Percentiles rank a stretch among this genome's conserved stretches.
phyloP scores from a whole-genome alignment of 225 moss, liverwort and hornwort species.

The Neckera pumila region DNA sequence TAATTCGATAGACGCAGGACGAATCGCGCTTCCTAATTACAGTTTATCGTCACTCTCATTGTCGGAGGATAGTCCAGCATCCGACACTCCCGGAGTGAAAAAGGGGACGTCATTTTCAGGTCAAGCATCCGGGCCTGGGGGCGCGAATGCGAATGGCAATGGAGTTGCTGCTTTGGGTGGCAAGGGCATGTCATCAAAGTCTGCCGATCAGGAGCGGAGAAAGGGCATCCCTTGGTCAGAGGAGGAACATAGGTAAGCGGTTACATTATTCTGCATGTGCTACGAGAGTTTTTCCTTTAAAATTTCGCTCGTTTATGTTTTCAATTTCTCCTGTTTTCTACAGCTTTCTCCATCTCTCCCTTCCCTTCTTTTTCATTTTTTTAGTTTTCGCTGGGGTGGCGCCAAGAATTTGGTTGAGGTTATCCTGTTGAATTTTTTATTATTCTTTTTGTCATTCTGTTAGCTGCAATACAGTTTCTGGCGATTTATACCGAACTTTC shows the following conservation, averaged over 20 bases:
- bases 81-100: constrained; percentile 57
- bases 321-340: not conserved
- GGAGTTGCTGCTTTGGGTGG: constrained; percentile 29
- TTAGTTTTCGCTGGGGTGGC: not conserved
- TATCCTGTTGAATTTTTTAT: not conserved
- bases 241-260: constrained; percentile 79
- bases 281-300: not conserved
- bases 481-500: not conserved
- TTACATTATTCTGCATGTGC: not conserved
- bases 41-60: constrained; percentile 50
- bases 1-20: constrained; percentile 65
- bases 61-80: constrained; percentile 50
- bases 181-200: constrained; percentile 44
- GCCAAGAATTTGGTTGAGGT: not conserved
- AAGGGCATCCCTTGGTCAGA: constrained; percentile 95
- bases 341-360: not conserved
- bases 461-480: not conserved
- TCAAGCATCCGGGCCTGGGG: constrained; percentile 54
- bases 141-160: constrained; percentile 41
- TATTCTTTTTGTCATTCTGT: not conserved
- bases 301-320: not conserved
- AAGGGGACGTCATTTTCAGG: constrained; percentile 48
- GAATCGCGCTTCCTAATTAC: constrained; percentile 73
- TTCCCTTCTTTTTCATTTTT: no score
- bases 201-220: constrained; percentile 89